phyloP scores from a whole-genome alignment of 176 grass and related monocot species.

The Aegilops tauschii region DNA sequence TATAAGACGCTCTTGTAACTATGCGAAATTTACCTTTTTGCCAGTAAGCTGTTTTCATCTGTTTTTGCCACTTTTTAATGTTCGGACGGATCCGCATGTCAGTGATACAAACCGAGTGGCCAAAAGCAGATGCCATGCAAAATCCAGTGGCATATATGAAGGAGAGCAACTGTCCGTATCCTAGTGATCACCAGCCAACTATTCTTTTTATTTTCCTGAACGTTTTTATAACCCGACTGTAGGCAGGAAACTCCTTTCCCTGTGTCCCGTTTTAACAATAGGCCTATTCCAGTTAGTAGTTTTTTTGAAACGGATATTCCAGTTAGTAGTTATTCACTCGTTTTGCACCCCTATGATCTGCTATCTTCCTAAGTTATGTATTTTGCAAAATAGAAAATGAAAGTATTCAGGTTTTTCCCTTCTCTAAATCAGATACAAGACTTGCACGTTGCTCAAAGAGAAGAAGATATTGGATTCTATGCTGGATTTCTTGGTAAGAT shows the following conservation, averaged over 20 bases:
- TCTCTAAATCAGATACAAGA: constrained; percentile 52
- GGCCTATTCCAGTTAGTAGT: not conserved
- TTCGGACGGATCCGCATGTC: not conserved
- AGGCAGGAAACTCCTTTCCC: not conserved
- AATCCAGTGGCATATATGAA: not conserved
- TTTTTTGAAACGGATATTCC: not conserved
- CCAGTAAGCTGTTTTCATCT: not conserved
- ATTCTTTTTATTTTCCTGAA: too few relatives aligned
- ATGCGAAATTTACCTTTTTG: not conserved
- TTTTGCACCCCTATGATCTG: not conserved
- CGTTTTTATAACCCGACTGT: not conserved
- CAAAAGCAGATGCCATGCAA: not conserved
- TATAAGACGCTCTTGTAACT: too few relatives aligned
- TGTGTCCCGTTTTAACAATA: not conserved
- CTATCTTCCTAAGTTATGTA: not conserved
- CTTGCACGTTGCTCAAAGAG: constrained; percentile 47
- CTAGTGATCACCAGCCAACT: not conserved
- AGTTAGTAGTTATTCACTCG: not conserved
- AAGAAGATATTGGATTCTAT: constrained; percentile 96
- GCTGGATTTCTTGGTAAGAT: constrained; percentile 77
- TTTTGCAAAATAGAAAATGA: not conserved
- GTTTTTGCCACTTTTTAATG: not conserved
- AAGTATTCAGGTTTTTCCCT: not conserved
- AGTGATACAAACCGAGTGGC: not conserved
- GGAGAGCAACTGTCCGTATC: not conserved